A percentile compares a stretch with the other conserved stretches of the same genome.
phyloP scores from a whole-genome alignment of 2,329 filamentous ascomycete species.

The Epichloe uncinata region DNA sequence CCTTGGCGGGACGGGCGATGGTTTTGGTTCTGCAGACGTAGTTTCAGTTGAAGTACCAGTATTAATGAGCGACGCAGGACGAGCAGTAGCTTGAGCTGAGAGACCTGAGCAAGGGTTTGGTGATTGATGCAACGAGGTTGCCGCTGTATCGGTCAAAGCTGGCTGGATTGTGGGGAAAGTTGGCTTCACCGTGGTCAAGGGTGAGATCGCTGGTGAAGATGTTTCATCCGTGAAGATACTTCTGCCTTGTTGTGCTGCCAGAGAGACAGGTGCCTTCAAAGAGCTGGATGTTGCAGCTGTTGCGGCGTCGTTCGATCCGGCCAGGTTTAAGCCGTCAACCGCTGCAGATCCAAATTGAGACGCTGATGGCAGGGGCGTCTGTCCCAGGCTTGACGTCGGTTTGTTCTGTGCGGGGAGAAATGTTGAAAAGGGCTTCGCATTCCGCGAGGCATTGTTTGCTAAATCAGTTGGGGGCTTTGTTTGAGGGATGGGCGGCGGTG shows the following conservation, averaged over 20 bases:
- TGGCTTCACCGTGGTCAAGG: not conserved
- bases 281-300: not conserved
- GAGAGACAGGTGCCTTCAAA: not conserved
- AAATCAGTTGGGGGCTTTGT: not conserved
- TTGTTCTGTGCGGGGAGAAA: not conserved
- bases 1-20: constrained; percentile 10
- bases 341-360: not conserved
- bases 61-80: not conserved
- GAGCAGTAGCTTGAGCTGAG: not conserved
- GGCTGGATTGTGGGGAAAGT: not conserved
- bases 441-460: not conserved
- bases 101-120: not conserved
- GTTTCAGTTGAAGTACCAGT: not conserved
- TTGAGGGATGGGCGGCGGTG: constrained; percentile 7
- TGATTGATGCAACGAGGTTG: not conserved
- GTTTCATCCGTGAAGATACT: not conserved
- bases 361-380: not conserved
- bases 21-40: not conserved
- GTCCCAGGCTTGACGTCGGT: not conserved
- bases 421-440: not conserved
- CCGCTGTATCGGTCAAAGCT: not conserved
- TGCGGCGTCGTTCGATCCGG: not conserved
- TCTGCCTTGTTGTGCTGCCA: not conserved
- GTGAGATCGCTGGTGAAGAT: not conserved
- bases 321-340: not conserved